Evolutionary conservation across 208 protist species (phyloP), one percentile per base, ranked within the genome.

Genomic region (Trypanosoma melophagium): DNA sequence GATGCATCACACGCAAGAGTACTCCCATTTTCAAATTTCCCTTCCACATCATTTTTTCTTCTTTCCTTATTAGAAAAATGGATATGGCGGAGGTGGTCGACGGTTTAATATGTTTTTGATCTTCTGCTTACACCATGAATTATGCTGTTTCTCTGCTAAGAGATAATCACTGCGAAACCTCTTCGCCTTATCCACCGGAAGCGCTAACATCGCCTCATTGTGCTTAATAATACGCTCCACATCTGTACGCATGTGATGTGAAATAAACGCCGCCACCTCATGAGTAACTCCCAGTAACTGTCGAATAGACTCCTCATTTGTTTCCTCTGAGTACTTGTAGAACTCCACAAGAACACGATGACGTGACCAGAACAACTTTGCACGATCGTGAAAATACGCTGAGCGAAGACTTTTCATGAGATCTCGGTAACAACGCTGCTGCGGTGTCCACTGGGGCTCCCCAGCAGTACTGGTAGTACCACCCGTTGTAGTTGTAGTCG

Each of bases 91-190:
- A 9, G 86, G 79, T 17, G 91, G 91, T 8, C 91, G 72, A 7
- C 86, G 84, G 52, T 84, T 75, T 50, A 96, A 81, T 51, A 96
- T 92, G 22, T 50, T 73, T 64, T 81, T 79, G 21, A 96, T 90
- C 54, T 83, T 80, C 64, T 96, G 91, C 85, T 94, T 94, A 58
- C 91, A 94, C 87, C 88, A 94, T 38, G 84, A 88, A 19, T 94
- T 86, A 66, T 96, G 91, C 71, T 96, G 83, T 69, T 89, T 92
- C 59, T 96, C 91, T 10, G 78, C 71, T 21, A 92, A 67, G 10
- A 94, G 58, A 63, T 89, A 96, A 24, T 92, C 87, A 50, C 76
- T 74, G 35, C 89, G 80, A 62, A 87, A 92, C 24, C 71, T 76
- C 76, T 94, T 94, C 44, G 91, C 91, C 45, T 91, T 81, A 0